Evolutionary conservation across 2,329 filamentous ascomycete genomes (phyloP).

Genomic region (Helotiales sp.): DNA sequence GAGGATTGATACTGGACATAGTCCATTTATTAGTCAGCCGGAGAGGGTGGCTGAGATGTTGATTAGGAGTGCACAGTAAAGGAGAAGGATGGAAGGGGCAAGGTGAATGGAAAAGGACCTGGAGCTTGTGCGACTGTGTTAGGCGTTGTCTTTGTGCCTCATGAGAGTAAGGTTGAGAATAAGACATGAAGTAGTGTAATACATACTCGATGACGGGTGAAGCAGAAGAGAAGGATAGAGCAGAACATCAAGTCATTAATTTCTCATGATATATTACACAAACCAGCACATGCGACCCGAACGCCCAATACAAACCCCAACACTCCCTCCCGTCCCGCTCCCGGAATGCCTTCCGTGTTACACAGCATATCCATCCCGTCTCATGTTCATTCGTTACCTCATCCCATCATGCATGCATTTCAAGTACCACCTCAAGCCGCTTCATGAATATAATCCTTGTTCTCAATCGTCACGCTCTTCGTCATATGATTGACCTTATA

Average conservation of each 20-base stretch:
- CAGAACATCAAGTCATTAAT: constrained; percentile 15
- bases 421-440: constrained; percentile 9
- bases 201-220: too few species aligned
- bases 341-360: not conserved
- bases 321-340: not conserved
- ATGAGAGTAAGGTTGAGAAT: not conserved
- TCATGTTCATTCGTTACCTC: not conserved
- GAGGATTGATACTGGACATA: constrained; percentile 21
- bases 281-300: constrained; percentile 15
- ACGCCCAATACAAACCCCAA: constrained; percentile 10
- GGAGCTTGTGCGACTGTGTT: not conserved
- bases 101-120: not conserved
- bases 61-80: constrained; percentile 14
- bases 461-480: constrained; percentile 88
- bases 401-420: too few species aligned
- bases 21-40: constrained; percentile 27
- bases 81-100: not conserved
- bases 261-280: constrained; percentile 19
- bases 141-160: not conserved
- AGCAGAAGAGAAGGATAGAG: not conserved
- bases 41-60: constrained; percentile 21
- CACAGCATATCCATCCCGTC: not conserved
- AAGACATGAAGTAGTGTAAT: too few species aligned
- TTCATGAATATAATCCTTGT: constrained; percentile 65
- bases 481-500: constrained; percentile 99